Evolutionary conservation across 257 asterid genomes (phyloP).

Genomic region (Lycium ferocissimum): DNA sequence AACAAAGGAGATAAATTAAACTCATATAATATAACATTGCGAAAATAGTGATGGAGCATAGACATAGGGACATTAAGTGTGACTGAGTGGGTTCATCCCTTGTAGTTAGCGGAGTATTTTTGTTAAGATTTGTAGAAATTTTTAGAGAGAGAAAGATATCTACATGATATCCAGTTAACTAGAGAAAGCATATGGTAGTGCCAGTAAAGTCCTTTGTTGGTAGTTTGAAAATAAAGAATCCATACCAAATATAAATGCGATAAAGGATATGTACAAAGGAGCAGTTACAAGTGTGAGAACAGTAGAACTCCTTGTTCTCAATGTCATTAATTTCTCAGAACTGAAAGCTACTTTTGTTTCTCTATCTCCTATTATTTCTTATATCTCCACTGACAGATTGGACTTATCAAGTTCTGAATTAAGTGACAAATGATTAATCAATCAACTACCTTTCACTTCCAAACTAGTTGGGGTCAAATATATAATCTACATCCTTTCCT

Average conservation of each 20-base stretch:
- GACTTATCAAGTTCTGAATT: slow-evolving; percentile 9
- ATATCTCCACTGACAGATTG: not conserved
- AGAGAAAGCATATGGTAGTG: not conserved
- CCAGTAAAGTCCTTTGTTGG: not conserved
- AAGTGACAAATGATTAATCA: not conserved
- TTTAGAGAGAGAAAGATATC: not conserved
- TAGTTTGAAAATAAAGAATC: not conserved
- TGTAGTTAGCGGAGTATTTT: not conserved
- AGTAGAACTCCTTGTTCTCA: not conserved
- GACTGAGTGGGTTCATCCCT: not conserved
- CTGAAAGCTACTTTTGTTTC: slow-evolving; percentile 10
- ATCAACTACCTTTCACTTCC: not conserved
- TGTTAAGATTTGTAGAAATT: not conserved
- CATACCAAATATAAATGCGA: not conserved
- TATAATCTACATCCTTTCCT: not conserved
- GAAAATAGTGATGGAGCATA: not conserved
- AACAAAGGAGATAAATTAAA: not conserved
- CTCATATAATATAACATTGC: not conserved
- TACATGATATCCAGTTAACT: not conserved
- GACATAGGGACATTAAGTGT: not conserved
- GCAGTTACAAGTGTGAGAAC: slow-evolving; percentile 1
- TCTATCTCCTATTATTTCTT: not conserved
- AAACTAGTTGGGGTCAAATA: not conserved
- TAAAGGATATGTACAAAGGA: not conserved
- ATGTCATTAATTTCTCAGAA: not conserved